Percentiles rank a stretch among this genome's conserved stretches.
These are phyloP conservation scores for Puccinia triticina DNA, from an alignment of 1,284 basidiomycete species.

Conservation along the genomic window DNA sequence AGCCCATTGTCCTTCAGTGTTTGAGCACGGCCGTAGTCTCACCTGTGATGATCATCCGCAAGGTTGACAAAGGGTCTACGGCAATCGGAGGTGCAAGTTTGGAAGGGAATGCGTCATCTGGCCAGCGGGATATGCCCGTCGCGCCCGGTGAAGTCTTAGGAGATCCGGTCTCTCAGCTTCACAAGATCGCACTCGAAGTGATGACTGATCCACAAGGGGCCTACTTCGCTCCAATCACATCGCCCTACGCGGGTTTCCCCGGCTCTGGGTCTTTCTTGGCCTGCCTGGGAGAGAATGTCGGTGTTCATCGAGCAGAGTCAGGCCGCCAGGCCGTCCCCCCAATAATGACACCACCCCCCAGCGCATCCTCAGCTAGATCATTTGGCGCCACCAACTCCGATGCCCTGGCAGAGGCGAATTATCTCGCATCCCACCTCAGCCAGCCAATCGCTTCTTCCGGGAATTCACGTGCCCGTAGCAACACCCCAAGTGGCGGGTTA, in stretches of 20 bases:
- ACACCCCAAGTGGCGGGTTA: conserved; percentile 8
- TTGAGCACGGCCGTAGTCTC: conserved; percentile 89
- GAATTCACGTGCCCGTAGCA: conserved; percentile 25
- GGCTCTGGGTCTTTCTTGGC: conserved; percentile 52
- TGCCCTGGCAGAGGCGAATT: conserved; percentile 40
- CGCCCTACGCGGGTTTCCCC: conserved; percentile 30
- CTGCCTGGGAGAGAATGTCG: conserved; percentile 54
- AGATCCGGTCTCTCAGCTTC: conserved; percentile 89
- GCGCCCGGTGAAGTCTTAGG: conserved; percentile 80
- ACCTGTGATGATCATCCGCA: conserved; percentile 87
- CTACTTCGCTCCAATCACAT: conserved; percentile 22
- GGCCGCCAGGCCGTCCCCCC: conserved; percentile 24
- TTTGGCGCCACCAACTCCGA: conserved; percentile 31
- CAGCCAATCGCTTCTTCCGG: conserved; percentile 19
- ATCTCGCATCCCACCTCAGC: neutral
- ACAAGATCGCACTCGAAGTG: conserved; percentile 63
- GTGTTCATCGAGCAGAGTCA: conserved; percentile 48
- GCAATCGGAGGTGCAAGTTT: conserved; percentile 79
- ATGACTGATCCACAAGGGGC: neutral
- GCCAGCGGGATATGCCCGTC: conserved; percentile 52
- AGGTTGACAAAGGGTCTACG: conserved; percentile 85
- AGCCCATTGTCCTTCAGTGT: conserved; percentile 91
- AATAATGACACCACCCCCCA: conserved; percentile 41
- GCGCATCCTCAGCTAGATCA: conserved; percentile 40
- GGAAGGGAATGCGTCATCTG: conserved; percentile 64